These are phyloP conservation scores for Aspergillus cavernicola DNA, from an alignment of 495 filamentous ascomycete genomes.

Conservation along the genomic window DNA sequence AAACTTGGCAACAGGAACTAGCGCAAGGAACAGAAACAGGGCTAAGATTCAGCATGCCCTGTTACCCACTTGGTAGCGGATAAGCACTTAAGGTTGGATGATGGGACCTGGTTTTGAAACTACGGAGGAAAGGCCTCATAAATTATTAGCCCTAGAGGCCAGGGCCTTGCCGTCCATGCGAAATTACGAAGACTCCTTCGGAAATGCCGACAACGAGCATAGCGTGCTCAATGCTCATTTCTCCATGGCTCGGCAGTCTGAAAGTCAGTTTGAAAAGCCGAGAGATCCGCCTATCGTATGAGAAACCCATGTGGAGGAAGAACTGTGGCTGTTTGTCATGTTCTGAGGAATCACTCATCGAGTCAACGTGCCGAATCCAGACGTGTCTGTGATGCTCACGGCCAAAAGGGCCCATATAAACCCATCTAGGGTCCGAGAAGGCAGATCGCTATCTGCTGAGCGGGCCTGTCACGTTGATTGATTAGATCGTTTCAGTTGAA, in stretches of 20 bases:
- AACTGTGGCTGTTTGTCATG: background rate
- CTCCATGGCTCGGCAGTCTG: no score
- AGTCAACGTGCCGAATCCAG: no score
- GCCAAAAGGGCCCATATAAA: background rate
- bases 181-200: background rate
- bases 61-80: background rate
- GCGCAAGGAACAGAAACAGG: constrained; percentile 2
- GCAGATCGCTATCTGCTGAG: constrained; percentile 1
- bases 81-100: background rate
- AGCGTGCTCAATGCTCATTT: no score
- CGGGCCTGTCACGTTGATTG: background rate
- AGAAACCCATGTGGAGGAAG: background rate
- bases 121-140: background rate
- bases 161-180: background rate
- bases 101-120: background rate
- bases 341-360: background rate
- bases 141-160: background rate
- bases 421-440: background rate
- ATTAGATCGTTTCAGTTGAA: background rate
- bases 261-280: no score
- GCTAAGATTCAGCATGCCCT: background rate
- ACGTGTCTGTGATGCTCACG: background rate
- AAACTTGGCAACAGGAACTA: background rate
- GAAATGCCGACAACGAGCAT: background rate
- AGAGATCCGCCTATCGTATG: no score